Conservation (phyloP, 257 asterid genomes). For the Solanum verrucosum region DNA sequence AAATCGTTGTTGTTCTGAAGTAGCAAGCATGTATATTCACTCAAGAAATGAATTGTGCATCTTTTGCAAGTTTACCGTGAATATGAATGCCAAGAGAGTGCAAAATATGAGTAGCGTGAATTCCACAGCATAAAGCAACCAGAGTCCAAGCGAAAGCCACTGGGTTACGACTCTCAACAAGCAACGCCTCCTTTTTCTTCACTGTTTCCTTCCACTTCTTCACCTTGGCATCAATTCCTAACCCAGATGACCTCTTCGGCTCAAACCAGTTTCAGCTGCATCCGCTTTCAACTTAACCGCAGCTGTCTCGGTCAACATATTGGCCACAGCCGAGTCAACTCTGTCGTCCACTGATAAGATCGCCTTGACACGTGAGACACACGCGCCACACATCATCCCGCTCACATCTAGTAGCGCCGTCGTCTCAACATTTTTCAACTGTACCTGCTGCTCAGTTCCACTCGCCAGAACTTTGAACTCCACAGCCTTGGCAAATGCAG, state of each 20-base stretch:
- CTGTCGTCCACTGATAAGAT: conserved; percentile 61
- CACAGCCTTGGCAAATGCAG: conserved; percentile 46
- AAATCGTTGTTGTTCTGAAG: not conserved
- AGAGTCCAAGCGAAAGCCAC: conserved; percentile 92
- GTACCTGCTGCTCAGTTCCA: not conserved
- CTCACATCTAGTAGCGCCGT: conserved; percentile 65
- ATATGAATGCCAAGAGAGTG: conserved; percentile 84
- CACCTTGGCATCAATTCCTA: conserved; percentile 80
- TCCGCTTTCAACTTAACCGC: conserved; percentile 58
- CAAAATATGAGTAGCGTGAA: conserved; percentile 73
- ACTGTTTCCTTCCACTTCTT: conserved; percentile 78
- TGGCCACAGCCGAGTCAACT: conserved; percentile 74
- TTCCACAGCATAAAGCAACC: conserved; percentile 88
- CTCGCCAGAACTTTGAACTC: conserved; percentile 23
- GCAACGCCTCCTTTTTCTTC: conserved; percentile 73
- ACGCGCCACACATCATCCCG: conserved; percentile 99
- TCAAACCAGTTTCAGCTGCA: not conserved
- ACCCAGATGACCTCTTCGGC: conserved; percentile 51
- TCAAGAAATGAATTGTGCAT: not conserved
- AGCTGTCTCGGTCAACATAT: conserved; percentile 87
- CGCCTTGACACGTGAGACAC: conserved; percentile 80
- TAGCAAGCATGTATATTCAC: not conserved
- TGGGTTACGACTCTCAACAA: conserved; percentile 57
- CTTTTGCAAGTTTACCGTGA: conserved; percentile 42
- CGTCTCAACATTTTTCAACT: conserved; percentile 19